Evolutionary conservation across 1,284 basidiomycete species (phyloP), one percentile per base, ranked within the genome.

Genomic region (Ceratobasidium sp.): DNA sequence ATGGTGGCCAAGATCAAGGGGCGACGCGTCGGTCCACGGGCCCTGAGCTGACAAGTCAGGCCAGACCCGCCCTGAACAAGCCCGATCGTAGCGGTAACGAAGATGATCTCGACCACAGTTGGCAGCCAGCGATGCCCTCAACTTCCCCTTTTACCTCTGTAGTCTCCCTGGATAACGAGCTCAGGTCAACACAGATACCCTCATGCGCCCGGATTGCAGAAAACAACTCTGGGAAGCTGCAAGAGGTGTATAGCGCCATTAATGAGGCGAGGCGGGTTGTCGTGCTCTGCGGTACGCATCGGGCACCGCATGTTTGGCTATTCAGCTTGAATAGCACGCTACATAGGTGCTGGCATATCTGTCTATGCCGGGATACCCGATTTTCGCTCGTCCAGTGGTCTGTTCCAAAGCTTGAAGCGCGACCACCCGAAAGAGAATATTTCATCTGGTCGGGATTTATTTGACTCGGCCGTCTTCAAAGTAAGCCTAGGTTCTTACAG

Each of bases 341-440:
- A 37, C 61, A 49, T 76, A 94, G 95, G 95, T 76, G 96, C 96
- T 66, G 96, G 96, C 39, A 94, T 98, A 76, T 96, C 94, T 64
- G 95, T 96, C 1, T 88, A 90, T 49, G 93, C 94, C 69, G 92
- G 93, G 59, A 98, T 98, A 59, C 95, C 96, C 39, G 96, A 98
- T 83, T 98, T 98, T 81, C 86, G 96, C 77, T 95, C 93, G 1
- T 83, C 91, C 4, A 88, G 89, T 54, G 95, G 95, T 24, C 84
- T 98, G 31, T 97, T 97, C 81, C 89, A 90, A 78, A 87, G 88
- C 59, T 82, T 86, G 71, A 95, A 93, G 81, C 87, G 89, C 79
- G 91, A 92, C 78, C 90, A 95, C 81, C 91, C 92, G 0, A 87
- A 87, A 76, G 90, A 91, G 76, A 84, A 84, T 27, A 83, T 94